A percentile compares a stretch with the other conserved stretches of the same genome.
phyloP scores from a whole-genome alignment of 1,284 basidiomycete species.

The Schizophyllum amplum region DNA sequence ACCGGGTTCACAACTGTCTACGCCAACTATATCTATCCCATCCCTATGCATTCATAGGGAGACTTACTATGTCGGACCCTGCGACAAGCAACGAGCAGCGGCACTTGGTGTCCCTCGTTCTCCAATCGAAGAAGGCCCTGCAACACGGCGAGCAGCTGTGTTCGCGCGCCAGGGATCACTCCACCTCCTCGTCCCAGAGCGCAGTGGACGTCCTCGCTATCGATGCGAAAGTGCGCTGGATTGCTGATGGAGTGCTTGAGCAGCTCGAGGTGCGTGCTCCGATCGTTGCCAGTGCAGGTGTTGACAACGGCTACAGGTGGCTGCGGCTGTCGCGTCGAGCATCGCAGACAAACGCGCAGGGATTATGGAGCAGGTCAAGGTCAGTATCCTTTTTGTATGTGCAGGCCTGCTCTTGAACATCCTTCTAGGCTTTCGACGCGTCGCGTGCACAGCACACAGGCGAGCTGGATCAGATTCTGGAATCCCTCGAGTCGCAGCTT shows the following conservation, averaged over 20 bases:
- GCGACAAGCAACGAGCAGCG: slow-evolving; percentile 25
- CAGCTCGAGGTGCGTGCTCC: slow-evolving; percentile 53
- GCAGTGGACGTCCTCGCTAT: slow-evolving; percentile 64
- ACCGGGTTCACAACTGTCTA: no score
- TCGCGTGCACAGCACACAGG: slow-evolving; percentile 48
- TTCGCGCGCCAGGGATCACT: slow-evolving; percentile 48
- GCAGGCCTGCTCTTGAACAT: slow-evolving; percentile 4
- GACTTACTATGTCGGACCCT: neutral
- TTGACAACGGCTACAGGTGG: slow-evolving; percentile 39
- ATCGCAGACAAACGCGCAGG: slow-evolving; percentile 61
- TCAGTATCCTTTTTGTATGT: slow-evolving; percentile 22
- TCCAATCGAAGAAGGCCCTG: slow-evolving; percentile 73
- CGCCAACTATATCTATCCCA: no score
- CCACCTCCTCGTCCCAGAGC: slow-evolving; percentile 52
- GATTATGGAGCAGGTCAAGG: slow-evolving; percentile 53
- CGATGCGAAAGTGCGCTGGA: slow-evolving; percentile 72
- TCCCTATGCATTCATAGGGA: no score
- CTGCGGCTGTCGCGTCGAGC: slow-evolving; percentile 58
- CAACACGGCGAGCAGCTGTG: slow-evolving; percentile 70
- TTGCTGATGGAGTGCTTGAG: slow-evolving; percentile 60
- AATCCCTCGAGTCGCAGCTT: slow-evolving; percentile 57
- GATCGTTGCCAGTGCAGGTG: neutral
- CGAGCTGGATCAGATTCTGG: slow-evolving; percentile 59
- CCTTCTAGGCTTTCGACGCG: slow-evolving; percentile 61
- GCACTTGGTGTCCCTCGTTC: slow-evolving; percentile 63